Evolutionary conservation across 768 basidiomycete species (phyloP).

Genomic region (Suillus bovinus): DNA sequence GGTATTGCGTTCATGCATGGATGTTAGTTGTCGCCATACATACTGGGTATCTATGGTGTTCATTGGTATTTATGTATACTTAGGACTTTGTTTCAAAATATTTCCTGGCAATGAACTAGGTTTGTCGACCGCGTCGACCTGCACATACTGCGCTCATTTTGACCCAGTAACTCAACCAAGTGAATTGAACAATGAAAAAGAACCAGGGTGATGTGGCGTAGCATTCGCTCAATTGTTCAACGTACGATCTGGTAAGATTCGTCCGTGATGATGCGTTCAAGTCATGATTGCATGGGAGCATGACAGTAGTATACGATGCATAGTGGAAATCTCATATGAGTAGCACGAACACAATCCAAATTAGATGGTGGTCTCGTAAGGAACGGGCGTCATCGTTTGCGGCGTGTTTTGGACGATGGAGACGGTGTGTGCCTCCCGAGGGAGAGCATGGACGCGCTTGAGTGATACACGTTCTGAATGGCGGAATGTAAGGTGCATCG

Average conservation of each 20-base stretch:
- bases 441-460: conserved; percentile 83
- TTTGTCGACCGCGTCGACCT: neutral
- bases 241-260: neutral
- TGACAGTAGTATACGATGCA: conserved; percentile 22
- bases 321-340: conserved; percentile 13
- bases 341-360: conserved; percentile 18
- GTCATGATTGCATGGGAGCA: conserved; percentile 25
- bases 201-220: neutral
- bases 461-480: conserved; percentile 73
- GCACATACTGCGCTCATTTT: neutral
- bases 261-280: conserved; percentile 5
- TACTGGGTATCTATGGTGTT: neutral
- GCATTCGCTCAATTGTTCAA: neutral
- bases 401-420: conserved; percentile 74
- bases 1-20: neutral
- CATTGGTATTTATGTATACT: neutral
- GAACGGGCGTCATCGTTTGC: conserved; percentile 89
- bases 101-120: neutral
- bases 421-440: conserved; percentile 79
- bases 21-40: neutral
- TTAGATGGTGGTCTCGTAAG: conserved; percentile 97
- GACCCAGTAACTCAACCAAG: neutral
- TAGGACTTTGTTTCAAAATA: neutral
- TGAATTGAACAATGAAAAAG: neutral
- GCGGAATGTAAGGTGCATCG: neutral